Conservation (phyloP, 2,329 filamentous ascomycete genomes). For the Stachybotrys echinatus region DNA sequence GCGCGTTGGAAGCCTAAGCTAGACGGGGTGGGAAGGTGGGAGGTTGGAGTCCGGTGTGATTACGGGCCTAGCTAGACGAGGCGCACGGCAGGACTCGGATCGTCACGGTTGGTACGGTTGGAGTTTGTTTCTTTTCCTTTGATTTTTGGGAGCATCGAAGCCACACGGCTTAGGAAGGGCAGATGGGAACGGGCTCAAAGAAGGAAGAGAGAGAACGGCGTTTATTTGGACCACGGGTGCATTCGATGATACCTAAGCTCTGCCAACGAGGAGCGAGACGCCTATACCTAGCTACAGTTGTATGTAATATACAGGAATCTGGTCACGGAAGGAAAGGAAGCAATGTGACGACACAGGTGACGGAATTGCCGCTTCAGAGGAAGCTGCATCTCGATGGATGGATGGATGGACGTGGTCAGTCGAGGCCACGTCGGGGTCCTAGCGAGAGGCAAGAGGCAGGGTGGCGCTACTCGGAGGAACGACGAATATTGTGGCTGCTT, state of each 20-base stretch:
- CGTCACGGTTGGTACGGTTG: not conserved
- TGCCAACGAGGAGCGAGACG: not conserved
- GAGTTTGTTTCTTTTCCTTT: too few relatives aligned
- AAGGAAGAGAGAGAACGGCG: not conserved
- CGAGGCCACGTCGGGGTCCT: too few relatives aligned
- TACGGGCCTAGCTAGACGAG: not conserved
- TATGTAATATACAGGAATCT: too few relatives aligned
- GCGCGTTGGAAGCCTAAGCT: not conserved
- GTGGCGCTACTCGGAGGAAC: too few relatives aligned
- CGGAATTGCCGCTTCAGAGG: too few relatives aligned
- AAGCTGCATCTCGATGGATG: too few relatives aligned
- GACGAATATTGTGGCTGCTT: too few relatives aligned
- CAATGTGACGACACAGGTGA: too few relatives aligned
- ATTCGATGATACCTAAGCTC: not conserved
- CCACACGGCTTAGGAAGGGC: not conserved
- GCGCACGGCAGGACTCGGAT: not conserved
- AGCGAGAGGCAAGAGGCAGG: too few relatives aligned
- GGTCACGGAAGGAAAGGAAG: not conserved
- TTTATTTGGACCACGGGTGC: not conserved
- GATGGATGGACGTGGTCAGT: too few relatives aligned
- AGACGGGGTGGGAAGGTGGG: too few relatives aligned
- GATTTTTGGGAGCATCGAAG: not conserved
- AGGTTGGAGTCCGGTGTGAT: not conserved
- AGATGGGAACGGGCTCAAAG: not conserved
- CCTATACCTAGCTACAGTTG: not conserved